Conservation (phyloP, 306 rosid genomes). For the Fagus crenata region DNA sequence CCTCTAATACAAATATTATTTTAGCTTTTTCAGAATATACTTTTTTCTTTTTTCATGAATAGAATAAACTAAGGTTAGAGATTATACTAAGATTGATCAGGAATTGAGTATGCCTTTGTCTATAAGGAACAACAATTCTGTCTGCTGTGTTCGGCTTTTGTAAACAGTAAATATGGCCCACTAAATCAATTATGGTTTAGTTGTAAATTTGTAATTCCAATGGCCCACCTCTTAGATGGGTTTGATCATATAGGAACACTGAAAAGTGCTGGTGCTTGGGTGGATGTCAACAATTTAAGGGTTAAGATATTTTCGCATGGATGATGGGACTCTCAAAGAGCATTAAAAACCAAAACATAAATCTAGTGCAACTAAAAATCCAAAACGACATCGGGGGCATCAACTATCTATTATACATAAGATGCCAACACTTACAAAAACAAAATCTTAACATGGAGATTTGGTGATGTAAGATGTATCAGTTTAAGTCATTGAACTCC, state of each 20-base stretch:
- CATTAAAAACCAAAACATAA: not conserved
- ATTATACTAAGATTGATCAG: slow-evolving; percentile 30
- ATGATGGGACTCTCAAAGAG: slow-evolving; percentile 19
- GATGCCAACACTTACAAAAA: slow-evolving; percentile 24
- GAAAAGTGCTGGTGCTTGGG: slow-evolving; percentile 14
- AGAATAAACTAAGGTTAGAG: too few species aligned
- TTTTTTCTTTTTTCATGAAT: not conserved
- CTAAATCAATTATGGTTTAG: slow-evolving; percentile 29
- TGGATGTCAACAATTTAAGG: slow-evolving; percentile 7
- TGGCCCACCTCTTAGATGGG: slow-evolving; percentile 41
- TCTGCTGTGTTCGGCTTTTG: slow-evolving; percentile 26
- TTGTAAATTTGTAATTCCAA: slow-evolving; percentile 24
- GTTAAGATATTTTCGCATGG: slow-evolving; percentile 15
- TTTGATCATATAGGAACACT: slow-evolving; percentile 14
- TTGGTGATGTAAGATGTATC: slow-evolving; percentile 25
- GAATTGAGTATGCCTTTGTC: slow-evolving; percentile 61
- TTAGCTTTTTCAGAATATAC: not conserved
- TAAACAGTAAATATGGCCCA: slow-evolving; percentile 23
- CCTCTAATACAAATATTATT: not conserved
- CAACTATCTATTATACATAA: slow-evolving; percentile 10
- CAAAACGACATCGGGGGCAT: slow-evolving; percentile 13
- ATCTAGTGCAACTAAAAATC: slow-evolving; percentile 9
- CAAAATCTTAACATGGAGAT: slow-evolving; percentile 28
- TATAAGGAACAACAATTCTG: slow-evolving; percentile 61
- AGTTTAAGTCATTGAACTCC: not conserved